phyloP scores from a whole-genome alignment of 2,329 filamentous ascomycete genomes.

The Venturia effusa region DNA sequence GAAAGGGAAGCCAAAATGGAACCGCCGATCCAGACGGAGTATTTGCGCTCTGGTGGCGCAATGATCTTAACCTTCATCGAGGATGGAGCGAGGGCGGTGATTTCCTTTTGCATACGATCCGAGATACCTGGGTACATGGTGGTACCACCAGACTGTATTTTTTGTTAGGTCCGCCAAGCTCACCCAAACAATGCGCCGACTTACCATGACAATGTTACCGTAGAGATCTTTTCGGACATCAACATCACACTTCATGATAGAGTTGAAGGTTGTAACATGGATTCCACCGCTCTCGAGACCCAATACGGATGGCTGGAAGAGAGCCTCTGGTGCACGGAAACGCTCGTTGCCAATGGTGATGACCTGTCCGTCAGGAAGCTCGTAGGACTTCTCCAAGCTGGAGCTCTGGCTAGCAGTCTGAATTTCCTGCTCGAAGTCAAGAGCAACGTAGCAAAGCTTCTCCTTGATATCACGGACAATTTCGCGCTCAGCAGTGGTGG shows the following conservation, averaged over 20 bases:
- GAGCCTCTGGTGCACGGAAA: conserved; percentile 98
- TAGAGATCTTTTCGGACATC: conserved; percentile 99
- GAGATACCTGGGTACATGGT: conserved; percentile 99
- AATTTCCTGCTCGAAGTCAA: conserved; percentile 99
- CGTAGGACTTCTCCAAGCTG: conserved; percentile 98
- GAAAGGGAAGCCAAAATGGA: conserved; percentile 98
- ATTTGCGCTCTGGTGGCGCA: conserved; percentile 99
- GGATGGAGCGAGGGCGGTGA: conserved; percentile 95
- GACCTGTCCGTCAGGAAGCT: conserved; percentile 98
- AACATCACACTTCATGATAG: conserved; percentile 99
- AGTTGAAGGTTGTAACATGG: conserved; percentile 99
- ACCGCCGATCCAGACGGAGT: conserved; percentile 99
- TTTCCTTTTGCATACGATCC: conserved; percentile 99
- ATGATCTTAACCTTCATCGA: conserved; percentile 99
- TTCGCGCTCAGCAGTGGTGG: conserved; percentile 99
- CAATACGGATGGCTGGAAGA: conserved; percentile 97
- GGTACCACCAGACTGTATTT: conserved; percentile 86
- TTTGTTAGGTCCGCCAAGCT: conserved; percentile 23
- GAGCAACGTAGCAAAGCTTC: conserved; percentile 99
- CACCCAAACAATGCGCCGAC: conserved; percentile 23
- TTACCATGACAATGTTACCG: conserved; percentile 99
- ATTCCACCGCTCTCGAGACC: conserved; percentile 98
- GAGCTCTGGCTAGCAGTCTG: conserved; percentile 99
- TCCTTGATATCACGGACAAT: conserved; percentile 99
- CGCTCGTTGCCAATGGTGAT: conserved; percentile 99